These are phyloP conservation scores for Naegleria gruberi DNA, from an alignment of 208 protist genomes.

Conservation along the genomic window DNA sequence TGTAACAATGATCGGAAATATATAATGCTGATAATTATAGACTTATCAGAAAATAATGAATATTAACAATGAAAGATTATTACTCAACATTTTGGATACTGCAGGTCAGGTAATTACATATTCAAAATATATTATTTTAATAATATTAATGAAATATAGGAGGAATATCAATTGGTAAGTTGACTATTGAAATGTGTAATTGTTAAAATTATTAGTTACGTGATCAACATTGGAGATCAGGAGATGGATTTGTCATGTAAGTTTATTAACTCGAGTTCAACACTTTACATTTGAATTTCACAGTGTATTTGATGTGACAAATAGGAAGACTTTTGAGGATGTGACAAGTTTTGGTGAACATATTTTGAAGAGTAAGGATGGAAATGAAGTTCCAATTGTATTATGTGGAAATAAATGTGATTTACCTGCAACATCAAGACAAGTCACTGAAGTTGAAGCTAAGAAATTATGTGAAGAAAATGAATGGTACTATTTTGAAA, in stretches of 20 bases:
- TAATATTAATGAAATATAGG: too few relatives aligned
- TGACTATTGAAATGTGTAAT: too few relatives aligned
- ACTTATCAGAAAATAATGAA: conserved; percentile 4
- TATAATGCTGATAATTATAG: background rate
- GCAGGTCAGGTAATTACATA: conserved; percentile 12
- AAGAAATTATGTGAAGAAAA: background rate
- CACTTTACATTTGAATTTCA: background rate
- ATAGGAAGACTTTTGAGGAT: background rate
- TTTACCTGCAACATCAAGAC: background rate
- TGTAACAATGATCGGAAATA: background rate
- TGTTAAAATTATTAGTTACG: background rate
- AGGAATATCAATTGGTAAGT: too few relatives aligned
- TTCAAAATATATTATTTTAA: too few relatives aligned
- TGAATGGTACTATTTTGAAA: background rate
- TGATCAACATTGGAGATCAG: conserved; percentile 16
- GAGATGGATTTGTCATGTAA: background rate
- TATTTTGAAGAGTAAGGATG: background rate
- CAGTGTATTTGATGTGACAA: conserved; percentile 1
- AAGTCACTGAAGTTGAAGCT: background rate
- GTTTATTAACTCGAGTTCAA: background rate
- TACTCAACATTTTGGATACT: conserved; percentile 7
- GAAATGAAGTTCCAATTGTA: background rate
- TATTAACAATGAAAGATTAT: conserved; percentile 5
- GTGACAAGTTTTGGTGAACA: background rate
- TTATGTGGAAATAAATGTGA: conserved; percentile 15